Base-by-base conservation (phyloP, 495 filamentous ascomycete species). In the Daldinia loculata region DNA sequence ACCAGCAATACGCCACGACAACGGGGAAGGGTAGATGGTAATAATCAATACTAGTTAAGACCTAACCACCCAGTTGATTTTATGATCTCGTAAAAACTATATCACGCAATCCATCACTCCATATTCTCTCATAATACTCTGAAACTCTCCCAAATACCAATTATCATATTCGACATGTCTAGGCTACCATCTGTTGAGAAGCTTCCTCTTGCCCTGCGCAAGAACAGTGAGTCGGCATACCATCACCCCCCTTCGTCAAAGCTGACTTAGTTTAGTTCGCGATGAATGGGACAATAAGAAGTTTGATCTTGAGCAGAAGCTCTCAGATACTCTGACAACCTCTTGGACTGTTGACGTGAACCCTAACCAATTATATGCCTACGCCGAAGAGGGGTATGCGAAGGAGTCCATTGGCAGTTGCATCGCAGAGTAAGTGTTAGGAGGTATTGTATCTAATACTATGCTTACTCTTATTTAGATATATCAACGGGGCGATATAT, bases 221-320 rank as follows among this genome's bases (percentile, higher is more conserved):
- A 85, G 74, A 86, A 84, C 70, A 70, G 84, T 85, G 68, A 69
- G 80, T 70, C 43, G 4, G 34, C 9, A 53, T 15, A 32, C 30
- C 45, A n/a, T 19, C 22, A 19, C 24, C 14, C 3, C 24, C 4
- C 24, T 27, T 22, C 19, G 30, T 17, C 27, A 56, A 26, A 22
- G 51, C 70, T 63, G 55, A 73, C 19, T 7, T 4, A 6, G 1
- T 29, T 7, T 51, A 87, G 84, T 87, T 67, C 82, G 85, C 3
- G 85, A 88, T 64, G 80, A 81, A 24, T 87, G 78, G 77, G 84
- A 85, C n/a, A 77, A 69, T 56, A 83, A 82, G 64, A 84, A 82
- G 67, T 63, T 67, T 5, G 80, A 81, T 32, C 61, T 83, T 3
- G 83, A 86, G 64, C 58, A 74, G 26, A 72, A 83, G 58, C 63